phyloP scores from a whole-genome alignment of 306 rosid species.

The Corylus avellana region DNA sequence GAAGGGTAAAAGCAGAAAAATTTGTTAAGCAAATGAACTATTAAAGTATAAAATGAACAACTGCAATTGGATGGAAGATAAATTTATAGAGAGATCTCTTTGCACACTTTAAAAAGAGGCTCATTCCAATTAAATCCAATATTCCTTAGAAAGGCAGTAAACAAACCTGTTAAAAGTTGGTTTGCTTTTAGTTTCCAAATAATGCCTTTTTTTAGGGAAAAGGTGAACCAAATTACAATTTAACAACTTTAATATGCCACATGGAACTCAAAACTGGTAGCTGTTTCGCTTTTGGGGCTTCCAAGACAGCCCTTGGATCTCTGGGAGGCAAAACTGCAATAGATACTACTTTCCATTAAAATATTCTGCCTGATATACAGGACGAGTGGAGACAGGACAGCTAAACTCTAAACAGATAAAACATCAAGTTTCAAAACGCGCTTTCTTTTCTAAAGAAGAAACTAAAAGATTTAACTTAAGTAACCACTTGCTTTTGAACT shows the following conservation, averaged over 20 bases:
- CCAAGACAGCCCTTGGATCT: not conserved
- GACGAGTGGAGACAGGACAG: not conserved
- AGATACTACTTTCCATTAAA: not conserved
- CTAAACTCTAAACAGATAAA: not conserved
- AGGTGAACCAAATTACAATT: not conserved
- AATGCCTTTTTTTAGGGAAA: not conserved
- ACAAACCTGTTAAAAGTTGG: not conserved
- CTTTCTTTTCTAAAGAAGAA: not conserved
- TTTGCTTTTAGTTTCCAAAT: constrained; percentile 2
- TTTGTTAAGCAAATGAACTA: not conserved
- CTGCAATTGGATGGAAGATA: not conserved
- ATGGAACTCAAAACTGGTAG: not conserved
- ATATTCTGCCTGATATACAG: not conserved
- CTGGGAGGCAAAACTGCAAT: not conserved
- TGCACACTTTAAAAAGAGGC: not conserved
- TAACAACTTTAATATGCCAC: not conserved
- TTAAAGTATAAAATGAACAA: not conserved
- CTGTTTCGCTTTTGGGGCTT: not conserved
- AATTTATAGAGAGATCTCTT: not conserved
- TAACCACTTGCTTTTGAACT: not conserved
- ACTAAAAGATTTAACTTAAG: not conserved
- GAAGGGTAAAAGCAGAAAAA: not conserved
- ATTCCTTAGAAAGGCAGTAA: not conserved
- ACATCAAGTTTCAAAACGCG: not conserved
- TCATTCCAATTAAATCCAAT: not conserved